phyloP scores from a whole-genome alignment of 1,284 basidiomycete genomes.

The Meira nashicola region DNA sequence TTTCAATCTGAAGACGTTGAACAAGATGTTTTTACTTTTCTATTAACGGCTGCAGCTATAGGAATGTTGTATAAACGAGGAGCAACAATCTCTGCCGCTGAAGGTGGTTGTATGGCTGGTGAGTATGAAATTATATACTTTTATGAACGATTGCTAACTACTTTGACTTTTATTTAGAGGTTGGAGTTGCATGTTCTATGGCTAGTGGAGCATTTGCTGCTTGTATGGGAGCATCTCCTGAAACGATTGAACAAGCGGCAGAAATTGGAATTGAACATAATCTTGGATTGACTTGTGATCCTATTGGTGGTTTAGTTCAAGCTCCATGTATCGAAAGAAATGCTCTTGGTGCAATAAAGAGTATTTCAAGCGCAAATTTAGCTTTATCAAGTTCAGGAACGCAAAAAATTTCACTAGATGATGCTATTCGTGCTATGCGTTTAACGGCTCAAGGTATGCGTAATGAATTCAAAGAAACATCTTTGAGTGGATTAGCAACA shows the following conservation, averaged over 20 bases:
- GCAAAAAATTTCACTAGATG: conserved; percentile 82
- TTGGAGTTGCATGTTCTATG: conserved; percentile 76
- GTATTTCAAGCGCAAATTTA: conserved; percentile 69
- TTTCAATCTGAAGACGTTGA: conserved; percentile 85
- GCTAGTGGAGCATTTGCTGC: conserved; percentile 88
- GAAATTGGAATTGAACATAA: conserved; percentile 75
- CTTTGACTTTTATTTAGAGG: conserved; percentile 20
- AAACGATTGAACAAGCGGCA: conserved; percentile 67
- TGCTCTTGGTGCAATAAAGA: conserved; percentile 65
- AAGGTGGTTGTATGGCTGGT: conserved; percentile 53
- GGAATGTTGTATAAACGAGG: conserved; percentile 97
- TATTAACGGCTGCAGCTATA: conserved; percentile 75
- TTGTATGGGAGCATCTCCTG: conserved; percentile 57
- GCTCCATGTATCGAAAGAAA: conserved; percentile 81
- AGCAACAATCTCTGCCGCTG: conserved; percentile 90
- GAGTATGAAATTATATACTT: no score
- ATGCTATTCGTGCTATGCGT: conserved; percentile 93
- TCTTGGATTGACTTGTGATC: conserved; percentile 64
- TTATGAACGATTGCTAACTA: conserved; percentile 54
- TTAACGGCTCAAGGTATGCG: conserved; percentile 68
- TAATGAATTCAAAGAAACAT: conserved; percentile 51
- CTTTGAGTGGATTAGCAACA: conserved; percentile 33
- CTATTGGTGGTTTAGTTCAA: conserved; percentile 84
- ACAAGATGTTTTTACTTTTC: conserved; percentile 76
- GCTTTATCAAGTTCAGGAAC: conserved; percentile 79